Conservation (phyloP, 345 rosid species). For the Heritiera littoralis region DNA sequence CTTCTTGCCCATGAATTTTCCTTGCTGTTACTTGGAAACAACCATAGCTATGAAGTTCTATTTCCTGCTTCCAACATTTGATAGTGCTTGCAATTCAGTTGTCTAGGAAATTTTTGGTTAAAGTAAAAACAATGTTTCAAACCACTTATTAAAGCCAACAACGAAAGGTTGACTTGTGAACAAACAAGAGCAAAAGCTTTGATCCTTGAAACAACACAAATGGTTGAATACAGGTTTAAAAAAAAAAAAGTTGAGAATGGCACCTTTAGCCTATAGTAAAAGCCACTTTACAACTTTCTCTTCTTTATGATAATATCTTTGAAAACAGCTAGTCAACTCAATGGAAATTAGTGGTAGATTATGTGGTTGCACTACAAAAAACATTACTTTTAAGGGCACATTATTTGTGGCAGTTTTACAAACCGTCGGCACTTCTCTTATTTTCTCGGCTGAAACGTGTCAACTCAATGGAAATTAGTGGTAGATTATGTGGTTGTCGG, state of each 20-base stretch:
- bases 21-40: background rate
- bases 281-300: background rate
- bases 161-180: background rate
- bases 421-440: too few relatives aligned
- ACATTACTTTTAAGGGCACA: too few relatives aligned
- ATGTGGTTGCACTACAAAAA: too few relatives aligned
- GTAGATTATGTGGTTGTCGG: background rate
- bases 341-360: background rate
- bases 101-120: background rate
- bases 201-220: background rate
- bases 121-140: background rate
- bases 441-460: too few relatives aligned
- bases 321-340: background rate
- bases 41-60: background rate
- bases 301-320: background rate
- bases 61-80: background rate
- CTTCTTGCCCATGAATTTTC: background rate
- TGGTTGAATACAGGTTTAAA: background rate
- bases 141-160: background rate
- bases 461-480: background rate
- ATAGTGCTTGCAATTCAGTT: background rate
- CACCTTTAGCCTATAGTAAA: background rate
- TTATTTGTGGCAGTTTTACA: too few relatives aligned
- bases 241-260: background rate
- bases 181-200: background rate